Conservation (phyloP, 495 filamentous ascomycete genomes). For the Trichoderma asperelloides region DNA sequence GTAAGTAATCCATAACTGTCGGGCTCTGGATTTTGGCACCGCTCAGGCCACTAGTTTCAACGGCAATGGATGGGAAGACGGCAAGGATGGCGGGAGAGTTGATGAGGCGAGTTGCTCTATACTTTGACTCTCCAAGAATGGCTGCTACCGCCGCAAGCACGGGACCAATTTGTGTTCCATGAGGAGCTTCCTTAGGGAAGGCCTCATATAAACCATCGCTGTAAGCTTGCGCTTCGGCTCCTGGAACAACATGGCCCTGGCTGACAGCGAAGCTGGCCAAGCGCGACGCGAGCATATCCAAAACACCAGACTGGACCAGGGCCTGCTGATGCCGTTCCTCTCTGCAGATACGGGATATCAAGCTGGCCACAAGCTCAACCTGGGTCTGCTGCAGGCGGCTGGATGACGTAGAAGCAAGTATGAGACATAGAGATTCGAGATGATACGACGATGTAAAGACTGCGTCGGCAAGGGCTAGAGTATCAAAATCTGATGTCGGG, state of each 20-base stretch:
- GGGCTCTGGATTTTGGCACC: background rate
- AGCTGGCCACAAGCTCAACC: constrained; percentile 53
- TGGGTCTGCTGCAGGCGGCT: constrained; percentile 48
- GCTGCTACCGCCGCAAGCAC: constrained; percentile 73
- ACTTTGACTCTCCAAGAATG: constrained; percentile 72
- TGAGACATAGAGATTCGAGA: constrained; percentile 49
- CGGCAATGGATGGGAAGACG: constrained; percentile 48
- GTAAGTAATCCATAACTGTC: constrained; percentile 49
- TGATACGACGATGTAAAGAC: constrained; percentile 51
- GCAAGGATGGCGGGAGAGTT: constrained; percentile 68
- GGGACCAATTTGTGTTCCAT: constrained; percentile 50
- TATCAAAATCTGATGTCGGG: constrained; percentile 21
- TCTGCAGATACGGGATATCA: constrained; percentile 56
- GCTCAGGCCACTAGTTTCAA: background rate
- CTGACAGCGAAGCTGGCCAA: constrained; percentile 64
- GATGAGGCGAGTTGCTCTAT: constrained; percentile 66
- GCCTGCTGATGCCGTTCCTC: constrained; percentile 59
- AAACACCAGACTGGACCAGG: constrained; percentile 59
- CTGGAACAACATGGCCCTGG: constrained; percentile 56
- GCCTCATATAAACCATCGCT: constrained; percentile 34
- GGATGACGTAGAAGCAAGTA: constrained; percentile 53
- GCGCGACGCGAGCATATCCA: constrained; percentile 71
- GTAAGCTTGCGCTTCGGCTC: constrained; percentile 34
- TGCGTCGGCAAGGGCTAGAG: constrained; percentile 42
- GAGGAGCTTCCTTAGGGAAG: constrained; percentile 49